These are phyloP conservation scores for Pezicula radicicola DNA, from an alignment of 2,329 filamentous ascomycete genomes.

Conservation along the genomic window DNA sequence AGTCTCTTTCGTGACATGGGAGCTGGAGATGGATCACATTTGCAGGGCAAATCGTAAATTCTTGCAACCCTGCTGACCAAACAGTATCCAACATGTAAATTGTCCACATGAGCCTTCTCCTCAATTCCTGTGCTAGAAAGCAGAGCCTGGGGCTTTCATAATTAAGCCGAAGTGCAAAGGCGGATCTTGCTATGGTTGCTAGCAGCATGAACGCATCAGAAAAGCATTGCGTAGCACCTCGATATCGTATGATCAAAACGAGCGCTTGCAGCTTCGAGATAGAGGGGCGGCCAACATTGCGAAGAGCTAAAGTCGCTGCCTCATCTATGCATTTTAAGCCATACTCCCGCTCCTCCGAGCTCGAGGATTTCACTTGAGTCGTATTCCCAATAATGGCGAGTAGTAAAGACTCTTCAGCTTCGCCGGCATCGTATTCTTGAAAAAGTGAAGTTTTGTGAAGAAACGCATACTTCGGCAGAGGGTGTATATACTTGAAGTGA, in stretches of 20 bases:
- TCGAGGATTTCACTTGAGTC: background rate
- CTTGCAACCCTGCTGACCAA: background rate
- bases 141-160: background rate
- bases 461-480: background rate
- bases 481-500: background rate
- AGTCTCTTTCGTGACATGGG: background rate
- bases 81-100: background rate
- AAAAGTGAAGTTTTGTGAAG: background rate
- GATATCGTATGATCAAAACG: background rate
- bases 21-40: background rate
- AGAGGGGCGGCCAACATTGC: background rate
- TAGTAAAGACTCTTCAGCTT: background rate
- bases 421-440: background rate
- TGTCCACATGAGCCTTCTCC: slow-evolving; percentile 3
- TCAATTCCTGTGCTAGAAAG: background rate
- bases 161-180: background rate
- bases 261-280: background rate
- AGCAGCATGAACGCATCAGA: background rate
- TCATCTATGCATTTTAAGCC: background rate
- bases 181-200: background rate
- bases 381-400: background rate
- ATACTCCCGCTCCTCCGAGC: background rate
- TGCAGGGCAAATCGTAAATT: background rate
- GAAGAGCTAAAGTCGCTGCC: background rate
- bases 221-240: background rate